Base-by-base conservation (phyloP, 495 filamentous ascomycete genomes). In the Talaromyces thailandensis region DNA sequence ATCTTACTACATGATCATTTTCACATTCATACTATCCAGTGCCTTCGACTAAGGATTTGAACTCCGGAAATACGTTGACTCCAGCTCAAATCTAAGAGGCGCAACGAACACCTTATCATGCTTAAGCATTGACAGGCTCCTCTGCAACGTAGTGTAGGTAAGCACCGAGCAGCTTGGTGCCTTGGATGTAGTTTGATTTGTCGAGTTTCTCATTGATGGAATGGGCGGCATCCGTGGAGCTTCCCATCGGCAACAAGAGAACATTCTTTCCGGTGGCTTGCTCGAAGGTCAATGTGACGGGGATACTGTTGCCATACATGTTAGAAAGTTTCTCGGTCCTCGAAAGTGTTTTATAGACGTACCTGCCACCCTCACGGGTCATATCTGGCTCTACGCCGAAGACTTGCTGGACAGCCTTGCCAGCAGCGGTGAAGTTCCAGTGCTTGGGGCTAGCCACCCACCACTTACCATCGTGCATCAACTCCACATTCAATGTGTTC, bases 191-290 rank as follows among this genome's bases (percentile, higher is more conserved):
- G 71, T 99, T 99, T 72, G 82, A 84, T 81, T 86, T 89, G 74
- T 99, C 94, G 45, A 99, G 82, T 80, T 99, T 99, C 81, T 99
- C 94, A 71, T 99, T 99, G 72, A 96, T 89, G 32, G 89, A 93
- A 76, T 99, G 94, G 25, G 94, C 94, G 56, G 89, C 93, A 79
- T 99, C 94, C 23, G 94, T 98, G 9, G 88, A 92, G 75, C 89
- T 95, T 21, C 94, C 94, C 93, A 99, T 97, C 8, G 94, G 94
- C 60, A 99, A 74, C 62, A 99, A 80, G 62, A 99, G 75, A 45
- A 98, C 93, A 71, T 97, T 99, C 85, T 99, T 99, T 64, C 91
- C 90, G n/a, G 93, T 96, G 21, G 93, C 91, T 78, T 98, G 86
- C 79, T 99, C 93, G 70, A 99, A 98, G 7, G 92, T 97, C 71